Conservation (phyloP, 2,329 filamentous ascomycete species). For the Myriosclerotinia scirpicola region DNA sequence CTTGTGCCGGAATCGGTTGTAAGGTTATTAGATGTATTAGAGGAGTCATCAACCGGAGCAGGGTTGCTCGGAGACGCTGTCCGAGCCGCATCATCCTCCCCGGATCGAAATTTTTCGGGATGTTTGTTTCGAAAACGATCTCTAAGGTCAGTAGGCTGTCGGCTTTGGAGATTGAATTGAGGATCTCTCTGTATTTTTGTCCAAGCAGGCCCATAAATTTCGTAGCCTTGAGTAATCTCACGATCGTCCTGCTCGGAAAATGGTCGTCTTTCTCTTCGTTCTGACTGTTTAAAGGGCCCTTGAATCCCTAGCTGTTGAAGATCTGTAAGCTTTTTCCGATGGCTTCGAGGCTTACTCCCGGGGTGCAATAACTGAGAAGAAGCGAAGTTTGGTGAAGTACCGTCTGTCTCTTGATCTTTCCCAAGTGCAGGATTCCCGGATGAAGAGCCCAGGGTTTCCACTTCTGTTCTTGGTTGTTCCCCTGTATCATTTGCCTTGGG, state of each 20-base stretch:
- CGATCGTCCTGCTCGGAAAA: conserved; percentile 64
- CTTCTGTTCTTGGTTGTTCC: conserved; percentile 36
- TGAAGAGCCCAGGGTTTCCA: conserved; percentile 51
- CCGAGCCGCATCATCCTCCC: not conserved
- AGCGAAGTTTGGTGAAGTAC: conserved; percentile 34
- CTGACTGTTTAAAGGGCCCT: conserved; percentile 61
- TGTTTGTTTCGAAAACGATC: conserved; percentile 66
- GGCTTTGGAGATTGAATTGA: conserved; percentile 55
- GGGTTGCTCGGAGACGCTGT: conserved; percentile 14
- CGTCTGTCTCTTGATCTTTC: conserved; percentile 27
- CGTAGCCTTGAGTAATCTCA: conserved; percentile 60
- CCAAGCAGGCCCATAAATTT: conserved; percentile 62
- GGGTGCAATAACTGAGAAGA: conserved; percentile 30
- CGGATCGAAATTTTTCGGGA: conserved; percentile 51
- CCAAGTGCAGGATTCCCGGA: conserved; percentile 55
- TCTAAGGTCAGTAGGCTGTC: conserved; percentile 62
- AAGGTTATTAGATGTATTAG: conserved; percentile 1
- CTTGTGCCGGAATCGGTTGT: conserved; percentile 17
- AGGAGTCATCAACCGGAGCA: conserved; percentile 1
- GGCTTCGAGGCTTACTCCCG: conserved; percentile 53
- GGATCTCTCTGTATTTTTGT: conserved; percentile 63
- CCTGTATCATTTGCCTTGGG: conserved; percentile 4
- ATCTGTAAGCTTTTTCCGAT: conserved; percentile 57
- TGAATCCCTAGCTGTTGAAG: conserved; percentile 59
- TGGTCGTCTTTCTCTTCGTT: conserved; percentile 57